These are phyloP conservation scores for Datisca glomerata DNA, from an alignment of 306 rosid species.

Conservation along the genomic window DNA sequence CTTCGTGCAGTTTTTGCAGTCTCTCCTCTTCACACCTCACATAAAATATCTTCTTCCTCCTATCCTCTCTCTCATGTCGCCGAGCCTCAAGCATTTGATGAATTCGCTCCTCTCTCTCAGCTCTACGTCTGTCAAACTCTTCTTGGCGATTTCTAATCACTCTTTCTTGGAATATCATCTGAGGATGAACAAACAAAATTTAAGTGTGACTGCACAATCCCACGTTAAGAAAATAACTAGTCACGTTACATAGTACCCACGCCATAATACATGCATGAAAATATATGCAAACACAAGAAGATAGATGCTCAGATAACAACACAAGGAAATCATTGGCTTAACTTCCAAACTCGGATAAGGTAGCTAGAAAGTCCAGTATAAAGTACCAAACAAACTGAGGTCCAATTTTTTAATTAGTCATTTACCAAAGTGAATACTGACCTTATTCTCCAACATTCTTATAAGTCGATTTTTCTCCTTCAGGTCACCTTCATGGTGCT, in stretches of 20 bases:
- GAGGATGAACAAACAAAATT: no score
- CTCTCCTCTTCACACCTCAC: constrained; percentile 73
- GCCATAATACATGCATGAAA: no score
- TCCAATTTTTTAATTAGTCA: no score
- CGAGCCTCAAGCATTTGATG: constrained; percentile 50
- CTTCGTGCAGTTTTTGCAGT: constrained; percentile 45
- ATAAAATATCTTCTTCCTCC: constrained; percentile 68
- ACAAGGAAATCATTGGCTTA: no score
- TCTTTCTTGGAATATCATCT: constrained; percentile 58
- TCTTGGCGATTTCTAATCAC: constrained; percentile 54
- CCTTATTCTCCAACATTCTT: constrained; percentile 62
- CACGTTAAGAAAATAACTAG: no score
- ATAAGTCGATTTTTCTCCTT: constrained; percentile 68
- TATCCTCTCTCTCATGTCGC: constrained; percentile 51
- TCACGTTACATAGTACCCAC: no score
- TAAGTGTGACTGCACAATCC: no score
- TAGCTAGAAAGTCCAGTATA: no score
- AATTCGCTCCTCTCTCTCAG: constrained; percentile 61
- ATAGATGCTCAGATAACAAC: no score
- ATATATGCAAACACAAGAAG: no score
- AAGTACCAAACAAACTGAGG: no score
- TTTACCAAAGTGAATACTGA: constrained; percentile 18
- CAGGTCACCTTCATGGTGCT: constrained; percentile 81
- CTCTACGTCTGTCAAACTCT: constrained; percentile 47
- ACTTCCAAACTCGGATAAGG: no score